Percentiles rank a stretch among this genome's conserved stretches.
phyloP scores from a whole-genome alignment of 345 rosid genomes.

The Iberis pinnata region DNA sequence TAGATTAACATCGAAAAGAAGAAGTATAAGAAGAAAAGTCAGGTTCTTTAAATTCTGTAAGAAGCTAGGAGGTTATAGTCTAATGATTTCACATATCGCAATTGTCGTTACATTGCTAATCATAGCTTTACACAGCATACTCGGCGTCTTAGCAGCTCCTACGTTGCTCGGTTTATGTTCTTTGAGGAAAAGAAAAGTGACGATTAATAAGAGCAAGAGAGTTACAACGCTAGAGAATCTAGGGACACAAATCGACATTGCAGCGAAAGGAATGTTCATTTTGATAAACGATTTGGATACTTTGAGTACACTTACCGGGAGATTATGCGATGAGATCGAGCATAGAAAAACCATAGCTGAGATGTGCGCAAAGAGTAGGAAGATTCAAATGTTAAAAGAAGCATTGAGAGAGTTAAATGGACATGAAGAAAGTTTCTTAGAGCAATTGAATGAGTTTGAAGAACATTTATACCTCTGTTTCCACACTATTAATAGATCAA shows the following conservation, averaged over 20 bases:
- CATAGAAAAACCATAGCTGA: constrained; percentile 49
- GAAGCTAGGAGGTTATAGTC: constrained; percentile 38
- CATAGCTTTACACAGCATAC: constrained; percentile 55
- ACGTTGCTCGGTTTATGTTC: constrained; percentile 41
- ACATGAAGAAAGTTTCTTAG: constrained; percentile 44
- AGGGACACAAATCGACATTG: constrained; percentile 53
- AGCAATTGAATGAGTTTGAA: constrained; percentile 75
- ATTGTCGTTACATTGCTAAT: constrained; percentile 39
- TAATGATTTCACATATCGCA: constrained; percentile 40
- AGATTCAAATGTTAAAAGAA: constrained; percentile 47
- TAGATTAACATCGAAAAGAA: constrained; percentile 40
- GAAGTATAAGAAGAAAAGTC: constrained; percentile 40
- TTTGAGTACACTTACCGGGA: constrained; percentile 47
- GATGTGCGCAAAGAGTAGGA: constrained; percentile 46
- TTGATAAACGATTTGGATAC: constrained; percentile 75
- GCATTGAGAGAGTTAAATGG: constrained; percentile 46
- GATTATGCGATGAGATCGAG: constrained; percentile 58
- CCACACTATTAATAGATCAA: constrained; percentile 67
- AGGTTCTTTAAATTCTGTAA: constrained; percentile 36
- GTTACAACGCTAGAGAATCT: constrained; percentile 37
- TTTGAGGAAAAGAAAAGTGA: constrained; percentile 38
- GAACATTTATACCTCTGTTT: constrained; percentile 59
- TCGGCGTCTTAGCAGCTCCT: constrained; percentile 54
- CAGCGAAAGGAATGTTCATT: constrained; percentile 69
- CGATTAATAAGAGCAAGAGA: not conserved